Evolutionary conservation across 495 filamentous ascomycete species (phyloP).

Genomic region (Letharia columbiana): DNA sequence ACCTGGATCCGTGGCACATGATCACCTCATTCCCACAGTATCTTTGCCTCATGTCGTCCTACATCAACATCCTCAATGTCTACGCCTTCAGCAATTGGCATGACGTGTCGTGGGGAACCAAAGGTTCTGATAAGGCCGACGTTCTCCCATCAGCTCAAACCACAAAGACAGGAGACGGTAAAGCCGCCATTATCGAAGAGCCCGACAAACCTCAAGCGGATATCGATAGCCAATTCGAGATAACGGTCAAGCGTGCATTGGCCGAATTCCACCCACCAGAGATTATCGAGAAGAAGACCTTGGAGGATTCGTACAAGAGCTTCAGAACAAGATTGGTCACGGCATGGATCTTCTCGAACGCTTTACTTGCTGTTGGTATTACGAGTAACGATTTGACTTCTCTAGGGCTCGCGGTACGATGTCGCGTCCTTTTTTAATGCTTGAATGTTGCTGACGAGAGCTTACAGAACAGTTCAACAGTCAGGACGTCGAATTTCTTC

Average conservation of each 20-base stretch:
- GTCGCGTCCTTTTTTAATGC: conserved; percentile 7
- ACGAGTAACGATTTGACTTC: conserved; percentile 75
- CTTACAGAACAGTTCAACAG: conserved; percentile 46
- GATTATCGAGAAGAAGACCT: conserved; percentile 67
- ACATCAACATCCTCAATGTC: conserved; percentile 98
- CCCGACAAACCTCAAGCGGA: conserved; percentile 94
- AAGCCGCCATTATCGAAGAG: conserved; percentile 88
- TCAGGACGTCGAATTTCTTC: conserved; percentile 85
- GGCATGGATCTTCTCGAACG: conserved; percentile 93
- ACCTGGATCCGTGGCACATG: conserved; percentile 99
- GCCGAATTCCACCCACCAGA: conserved; percentile 65
- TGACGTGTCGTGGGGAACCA: conserved; percentile 99
- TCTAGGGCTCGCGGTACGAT: conserved; percentile 78
- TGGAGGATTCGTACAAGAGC: conserved; percentile 98
- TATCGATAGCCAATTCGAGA: conserved; percentile 95
- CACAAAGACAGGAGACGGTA: conserved; percentile 71
- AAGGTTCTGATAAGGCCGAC: conserved; percentile 96
- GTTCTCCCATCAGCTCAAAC: conserved; percentile 82
- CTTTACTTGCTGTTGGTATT: conserved; percentile 75
- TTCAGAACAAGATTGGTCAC: conserved; percentile 93
- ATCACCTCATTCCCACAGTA: conserved; percentile 96
- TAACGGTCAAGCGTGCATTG: conserved; percentile 90
- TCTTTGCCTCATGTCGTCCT: conserved; percentile 90
- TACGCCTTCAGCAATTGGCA: conserved; percentile 99
- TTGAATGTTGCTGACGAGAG: conserved; percentile 34